Base-by-base conservation (phyloP, 208 protist species). In the Lotmaria passim region DNA sequence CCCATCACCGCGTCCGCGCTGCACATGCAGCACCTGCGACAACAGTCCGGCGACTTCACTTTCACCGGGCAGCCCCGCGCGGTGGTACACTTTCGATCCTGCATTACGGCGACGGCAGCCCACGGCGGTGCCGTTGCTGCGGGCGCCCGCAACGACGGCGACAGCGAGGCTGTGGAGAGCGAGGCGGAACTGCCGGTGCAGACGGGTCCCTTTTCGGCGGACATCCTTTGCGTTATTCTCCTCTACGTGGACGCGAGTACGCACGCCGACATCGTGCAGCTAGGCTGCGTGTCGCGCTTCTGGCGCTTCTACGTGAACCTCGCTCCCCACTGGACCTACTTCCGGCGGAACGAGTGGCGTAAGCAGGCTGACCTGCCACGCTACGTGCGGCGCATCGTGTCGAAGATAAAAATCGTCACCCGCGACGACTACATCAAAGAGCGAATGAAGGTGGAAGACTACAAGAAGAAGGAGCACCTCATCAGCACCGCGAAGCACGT, bases 291-390 rank as follows among this genome's bases (percentile, higher is more conserved):
- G 12, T 96, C 82, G 55, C 81, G 73, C 46, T 93, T 91, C 65
- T 96, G 91, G 88, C 82, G 77, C 62, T 93, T 84, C 62, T 89
- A 93, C 65, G 77, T 63, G 48, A 93, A 96, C 66, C 81, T 86
- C 24, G 82, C 86, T 6, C 91, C 91, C 4, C 88, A 96, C 70
- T 96, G 91, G 88, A 90, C 91, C 6, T 87, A 87, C 79, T 89
- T 90, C 43, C 63, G 82, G 5, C 79, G 82, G 10, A 78, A 76
- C 52, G 70, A 83, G 48, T 93, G 87, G 86, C 64, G 73, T 23
- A 64, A 73, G 31, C 80, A 80, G 59, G 63, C 74, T 23, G 72
- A 90, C 50, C 69, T 92, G 17, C 83, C 91, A 28, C 75, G 78
- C 48, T 88, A 86, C 58, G 82, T 93, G 64, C 81, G 82, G 36